phyloP scores from a whole-genome alignment of 768 basidiomycete species.

The Mycena venus region DNA sequence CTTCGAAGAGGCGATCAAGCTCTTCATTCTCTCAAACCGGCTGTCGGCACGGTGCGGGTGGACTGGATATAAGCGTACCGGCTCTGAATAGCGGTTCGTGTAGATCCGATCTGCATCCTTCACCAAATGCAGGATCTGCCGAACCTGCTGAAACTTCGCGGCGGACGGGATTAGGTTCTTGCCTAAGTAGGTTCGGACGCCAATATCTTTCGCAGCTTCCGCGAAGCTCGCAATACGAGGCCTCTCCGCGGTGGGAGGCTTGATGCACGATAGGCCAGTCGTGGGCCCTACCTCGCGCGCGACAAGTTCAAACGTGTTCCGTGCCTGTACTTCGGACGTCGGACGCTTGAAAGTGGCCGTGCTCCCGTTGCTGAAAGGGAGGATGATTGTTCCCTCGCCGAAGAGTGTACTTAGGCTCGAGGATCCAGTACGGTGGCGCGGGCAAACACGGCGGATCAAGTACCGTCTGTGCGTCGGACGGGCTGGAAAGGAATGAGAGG shows the following conservation, averaged over 20 bases:
- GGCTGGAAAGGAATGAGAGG: background rate
- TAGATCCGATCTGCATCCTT: background rate
- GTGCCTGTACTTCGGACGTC: background rate
- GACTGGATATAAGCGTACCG: too few species aligned
- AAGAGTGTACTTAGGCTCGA: background rate
- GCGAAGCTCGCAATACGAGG: background rate
- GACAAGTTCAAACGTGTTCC: background rate
- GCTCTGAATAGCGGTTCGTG: too few species aligned
- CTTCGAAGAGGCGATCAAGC: background rate
- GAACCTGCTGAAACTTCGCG: background rate
- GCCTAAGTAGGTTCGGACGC: background rate
- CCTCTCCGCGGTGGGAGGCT: background rate
- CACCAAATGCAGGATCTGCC: background rate
- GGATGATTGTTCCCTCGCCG: background rate
- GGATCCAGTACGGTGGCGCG: background rate
- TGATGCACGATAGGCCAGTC: background rate
- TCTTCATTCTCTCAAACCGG: too few species aligned
- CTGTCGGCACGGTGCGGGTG: too few species aligned
- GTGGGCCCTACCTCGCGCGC: background rate
- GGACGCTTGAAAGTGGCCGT: background rate
- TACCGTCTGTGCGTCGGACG: slow-evolving; percentile 4
- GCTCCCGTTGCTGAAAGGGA: background rate
- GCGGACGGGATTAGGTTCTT: background rate
- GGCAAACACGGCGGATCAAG: too few species aligned
- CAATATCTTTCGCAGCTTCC: background rate